Percentiles rank a stretch among this genome's conserved stretches.
Conservation (phyloP, 495 filamentous ascomycete species). For the Tirmania nivea region DNA sequence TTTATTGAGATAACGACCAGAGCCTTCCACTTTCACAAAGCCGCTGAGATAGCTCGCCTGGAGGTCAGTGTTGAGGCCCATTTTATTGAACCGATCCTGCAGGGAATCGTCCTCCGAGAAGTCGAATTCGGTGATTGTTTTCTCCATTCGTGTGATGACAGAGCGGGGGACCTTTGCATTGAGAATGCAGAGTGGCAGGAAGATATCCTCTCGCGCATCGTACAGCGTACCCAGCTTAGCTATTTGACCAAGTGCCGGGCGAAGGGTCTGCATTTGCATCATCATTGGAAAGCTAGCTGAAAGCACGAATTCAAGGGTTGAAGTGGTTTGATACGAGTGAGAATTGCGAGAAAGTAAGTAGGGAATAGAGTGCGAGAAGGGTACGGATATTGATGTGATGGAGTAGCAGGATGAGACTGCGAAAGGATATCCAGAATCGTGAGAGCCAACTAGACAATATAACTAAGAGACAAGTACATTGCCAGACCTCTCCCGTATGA, state of each 20-base stretch:
- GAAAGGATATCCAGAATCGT: too few relatives aligned
- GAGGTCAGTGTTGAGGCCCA: conserved; percentile 8
- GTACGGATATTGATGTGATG: too few relatives aligned
- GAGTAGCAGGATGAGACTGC: too few relatives aligned
- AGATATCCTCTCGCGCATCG: conserved; percentile 10
- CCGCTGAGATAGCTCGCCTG: conserved; percentile 10
- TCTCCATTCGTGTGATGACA: background rate
- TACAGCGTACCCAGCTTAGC: conserved; percentile 11
- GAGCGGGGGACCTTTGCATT: conserved; percentile 2
- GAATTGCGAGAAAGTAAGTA: too few relatives aligned
- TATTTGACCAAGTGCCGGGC: conserved; percentile 11
- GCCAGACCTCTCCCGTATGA: too few relatives aligned
- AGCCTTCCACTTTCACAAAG: conserved; percentile 3
- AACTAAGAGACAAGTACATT: too few relatives aligned
- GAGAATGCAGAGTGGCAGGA: conserved; percentile 6
- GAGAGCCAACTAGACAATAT: too few relatives aligned
- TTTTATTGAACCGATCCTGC: conserved; percentile 7
- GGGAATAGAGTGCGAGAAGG: too few relatives aligned
- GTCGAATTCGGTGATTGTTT: background rate
- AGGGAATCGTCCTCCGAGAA: conserved; percentile 4
- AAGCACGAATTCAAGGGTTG: too few relatives aligned
- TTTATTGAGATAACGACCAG: conserved; percentile 9
- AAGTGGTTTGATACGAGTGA: too few relatives aligned
- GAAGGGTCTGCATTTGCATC: background rate
- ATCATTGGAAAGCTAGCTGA: too few relatives aligned